Base-by-base conservation (phyloP, 2,329 filamentous ascomycete species). In the Xylaria sp. region DNA sequence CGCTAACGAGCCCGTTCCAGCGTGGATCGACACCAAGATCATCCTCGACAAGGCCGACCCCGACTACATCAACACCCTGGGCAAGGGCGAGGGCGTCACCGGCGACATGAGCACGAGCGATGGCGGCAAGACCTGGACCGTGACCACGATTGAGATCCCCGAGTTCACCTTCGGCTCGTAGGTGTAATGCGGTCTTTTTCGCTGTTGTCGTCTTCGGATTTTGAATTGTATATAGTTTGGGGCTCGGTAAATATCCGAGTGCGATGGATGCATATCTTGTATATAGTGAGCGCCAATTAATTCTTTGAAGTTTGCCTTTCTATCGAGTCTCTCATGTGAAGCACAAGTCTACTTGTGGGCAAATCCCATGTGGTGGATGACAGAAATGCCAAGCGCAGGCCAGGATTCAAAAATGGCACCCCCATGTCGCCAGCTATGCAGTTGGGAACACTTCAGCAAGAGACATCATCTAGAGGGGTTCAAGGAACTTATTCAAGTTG, bases 61-160 rank as follows among this genome's bases (percentile, higher is more conserved):
- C 39, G 59, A 72, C 50, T 78, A 76, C 56, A 70, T 66, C 50
- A 63, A 72, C 48, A 77, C 74, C 16, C 38, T 73, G 42, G 63
- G 20, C 16, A 71, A 73, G 57, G 70, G 68, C 13, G 54, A 66
- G 4, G 74, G 74, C 5, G 74, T 74, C n/a, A 74, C 71, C 8
- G 74, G 72, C 7, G 66, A 72, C 7, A 69, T 77, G 69, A 63
- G 65, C 29, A 77, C 73, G 5, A 64, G 45, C 11, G 74, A 78
- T 50, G 69, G 68, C 24, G 75, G 75, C 7, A 72, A 72, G 60
- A 77, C 74, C 4, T 77, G 74, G 74, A 73, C 65, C n/a, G 69
- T 76, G 22, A 69, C 57, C 21, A 71, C 67, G 8, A 76, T 77
- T 46, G 47, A 57, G 9, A 72, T 75, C 45, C 68, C 67, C 0